Evolutionary conservation across 2,329 filamentous ascomycete species (phyloP), one percentile per base, ranked within the genome.

Genomic region (Stenocarpella maydis): DNA sequence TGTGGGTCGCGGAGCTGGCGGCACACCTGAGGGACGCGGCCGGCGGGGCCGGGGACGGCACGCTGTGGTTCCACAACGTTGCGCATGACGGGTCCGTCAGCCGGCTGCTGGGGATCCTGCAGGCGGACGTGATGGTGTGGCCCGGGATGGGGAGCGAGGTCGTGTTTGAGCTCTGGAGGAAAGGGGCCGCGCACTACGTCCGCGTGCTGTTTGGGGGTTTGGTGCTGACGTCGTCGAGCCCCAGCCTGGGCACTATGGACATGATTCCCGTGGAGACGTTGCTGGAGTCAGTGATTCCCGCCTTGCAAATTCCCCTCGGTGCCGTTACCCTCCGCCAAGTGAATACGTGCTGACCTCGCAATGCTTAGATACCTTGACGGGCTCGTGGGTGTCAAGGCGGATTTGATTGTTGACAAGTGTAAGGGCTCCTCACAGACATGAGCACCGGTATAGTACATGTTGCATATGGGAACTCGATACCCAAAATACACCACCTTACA

Each of bases 141-240:
- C 92, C 92, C 0, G 92, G 92, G 0, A 94, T 95, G 92, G 92
- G 92, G 0, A 84, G 88, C 12, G 92, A 95, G 80, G 84, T 95
- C 0, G 87, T 94, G 0, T 94, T 95, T 76, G 92, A 95, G 81
- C 76, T 95, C 37, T 94, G 90, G 75, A 82, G 79, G 74, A 83
- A 82, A 74, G 77, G 77, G 50, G 68, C 28, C 1, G 76, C 73
- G 0, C 83, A 83, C 71, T 92, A 85, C 72, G 76, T 93, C 2
- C 83, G 92, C 6, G 89, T 94, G 0, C 80, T 95, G 0, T 94
- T 91, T 82, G 85, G 89, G 37, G 92, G 92, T 0, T 81, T 86
- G 76, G 83, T 91, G 1, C 76, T 95, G 71, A 82, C 78, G 65
- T 93, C 91, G 52, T 91, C 89, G 19, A 90, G 87, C 74, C 91